Evolutionary conservation across 768 basidiomycete genomes (phyloP), one percentile per base, ranked within the genome.

Genomic region (Phanerodontia chrysosporium): DNA sequence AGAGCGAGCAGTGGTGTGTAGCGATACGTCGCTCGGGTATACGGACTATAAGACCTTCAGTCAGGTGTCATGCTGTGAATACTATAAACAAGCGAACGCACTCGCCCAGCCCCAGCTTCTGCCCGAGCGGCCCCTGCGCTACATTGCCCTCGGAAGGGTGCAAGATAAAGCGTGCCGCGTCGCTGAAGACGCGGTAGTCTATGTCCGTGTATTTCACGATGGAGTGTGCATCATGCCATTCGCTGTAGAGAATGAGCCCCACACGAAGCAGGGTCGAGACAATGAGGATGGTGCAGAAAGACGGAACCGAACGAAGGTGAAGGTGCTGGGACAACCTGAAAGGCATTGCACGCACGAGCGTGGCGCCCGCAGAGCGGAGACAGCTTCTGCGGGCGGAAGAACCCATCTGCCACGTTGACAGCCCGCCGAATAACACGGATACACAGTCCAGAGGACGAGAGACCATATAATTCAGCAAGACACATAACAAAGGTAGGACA

Each of bases 151-250:
- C 44, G n/a, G 60, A 42, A 7, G 68, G 67, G 24, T 63, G 30
- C 27, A 83, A 70, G 30, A 92, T 67, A 68, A 91, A 92, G 44
- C 74, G 76, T 1, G 94, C 86, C 3, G 97, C 97, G 71, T 98
- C 96, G 48, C 83, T 90, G 77, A 98, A 97, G 65, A 99, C 96
- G 36, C 85, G 82, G 73, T 98, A 98, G 74, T 99, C 97, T 64
- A 98, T 80, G 73, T 99, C 97, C n/a, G 97, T 98, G 70, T 98
- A 99, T 72, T 95, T 95, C 24, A 98, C 86, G 29, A 84, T 71
- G 1, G 90, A 91, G 64, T 76, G 85, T 16, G 83, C 82, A 66
- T 97, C 94, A 59, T 95, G 93, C 84, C 90, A 93, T 74, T 91
- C 90, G 68, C 92, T 93, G 70, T 95, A 96, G 3, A 87, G 69